Base-by-base conservation (phyloP, 2,329 filamentous ascomycete species). In the Paracorniculantispora psalliotae region DNA sequence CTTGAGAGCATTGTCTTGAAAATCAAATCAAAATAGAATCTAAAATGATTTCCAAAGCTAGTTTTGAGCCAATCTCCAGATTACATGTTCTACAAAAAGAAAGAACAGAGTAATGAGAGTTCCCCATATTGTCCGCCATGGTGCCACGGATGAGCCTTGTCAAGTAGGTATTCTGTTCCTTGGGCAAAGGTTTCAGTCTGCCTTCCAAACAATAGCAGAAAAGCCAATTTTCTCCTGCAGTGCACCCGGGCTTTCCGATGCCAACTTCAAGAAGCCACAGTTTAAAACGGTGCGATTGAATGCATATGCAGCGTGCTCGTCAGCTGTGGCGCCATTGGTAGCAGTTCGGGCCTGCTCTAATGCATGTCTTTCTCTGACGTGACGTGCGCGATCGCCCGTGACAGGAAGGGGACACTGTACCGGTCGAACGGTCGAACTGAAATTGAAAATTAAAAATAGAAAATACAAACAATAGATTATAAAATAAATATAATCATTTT, bases 241-340 rank as follows among this genome's bases (percentile, higher is more conserved):
- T n/a, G n/a, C n/a, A n/a, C n/a, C n/a, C n/a, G n/a, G n/a, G n/a
- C n/a, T 25, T n/a, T 13, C 12, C 1, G 12, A 13, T 41, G 17
- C 17, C 26, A 48, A 13, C 17, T 9, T 37, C 10, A 13, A 9
- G 3, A 3, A 23, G 13, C 15, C 5, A 25, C 54, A 33, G 37
- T 50, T 35, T 44, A 43, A 50, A 49, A 57, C 54, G 54, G 54
- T 57, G 46, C 23, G 26, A 5, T 41, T 7, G 17, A 39, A 28
- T 39, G 19, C 21, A 41, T 21, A 26, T 46, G 44, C 21, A 26
- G 44, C 54, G 25, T 46, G 52, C 41, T 25, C 13, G 35, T n/a
- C 33, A 57, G 8, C 25, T 7, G 25, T 33, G 54, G 54, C 35
- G 44, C 33, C 8, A 33, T 44, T 50, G 33, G 33, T 30, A 46